Conservation (phyloP, 2,329 filamentous ascomycete species). For the Aurifilum marmelostoma region DNA sequence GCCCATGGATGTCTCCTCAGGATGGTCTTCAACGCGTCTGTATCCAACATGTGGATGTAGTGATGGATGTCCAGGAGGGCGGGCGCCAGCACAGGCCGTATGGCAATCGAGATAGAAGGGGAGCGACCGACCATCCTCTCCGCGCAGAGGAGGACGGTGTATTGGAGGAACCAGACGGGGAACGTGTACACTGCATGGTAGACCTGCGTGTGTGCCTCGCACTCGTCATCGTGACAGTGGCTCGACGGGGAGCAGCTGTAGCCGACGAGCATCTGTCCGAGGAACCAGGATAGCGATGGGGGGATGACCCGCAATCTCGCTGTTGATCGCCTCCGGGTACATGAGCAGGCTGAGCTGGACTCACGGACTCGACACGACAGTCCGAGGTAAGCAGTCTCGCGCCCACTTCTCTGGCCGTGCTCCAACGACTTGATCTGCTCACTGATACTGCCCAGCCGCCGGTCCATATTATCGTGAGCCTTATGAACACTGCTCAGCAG, state of each 20-base stretch:
- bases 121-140: background rate
- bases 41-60: background rate
- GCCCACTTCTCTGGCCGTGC: background rate
- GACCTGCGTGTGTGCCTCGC: background rate
- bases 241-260: background rate
- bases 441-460: background rate
- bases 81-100: background rate
- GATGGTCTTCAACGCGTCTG: background rate
- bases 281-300: background rate
- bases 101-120: background rate
- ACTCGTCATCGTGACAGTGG: background rate
- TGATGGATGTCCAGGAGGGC: background rate
- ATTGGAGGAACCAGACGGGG: background rate
- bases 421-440: background rate
- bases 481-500: background rate
- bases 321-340: background rate
- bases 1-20: background rate
- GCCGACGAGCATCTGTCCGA: background rate
- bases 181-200: background rate
- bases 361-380: background rate
- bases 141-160: background rate
- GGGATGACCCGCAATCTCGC: background rate
- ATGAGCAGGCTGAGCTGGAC: background rate
- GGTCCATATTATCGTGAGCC: background rate
- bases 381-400: background rate